Evolutionary conservation across 2,329 filamentous ascomycete genomes (phyloP).

Genomic region (Fusarium neocosmosporiellum): DNA sequence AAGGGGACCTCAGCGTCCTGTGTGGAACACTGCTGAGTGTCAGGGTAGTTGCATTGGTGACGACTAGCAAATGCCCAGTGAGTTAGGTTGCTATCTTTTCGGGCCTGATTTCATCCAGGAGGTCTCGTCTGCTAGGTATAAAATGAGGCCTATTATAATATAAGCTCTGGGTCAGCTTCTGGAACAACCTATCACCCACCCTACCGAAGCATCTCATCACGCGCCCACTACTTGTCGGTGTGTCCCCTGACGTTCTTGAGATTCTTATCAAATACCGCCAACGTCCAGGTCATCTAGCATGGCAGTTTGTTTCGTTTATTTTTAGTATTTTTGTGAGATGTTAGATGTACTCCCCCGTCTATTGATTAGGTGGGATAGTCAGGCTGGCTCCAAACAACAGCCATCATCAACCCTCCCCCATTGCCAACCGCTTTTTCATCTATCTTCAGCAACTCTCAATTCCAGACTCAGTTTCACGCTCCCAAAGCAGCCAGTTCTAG

Average conservation of each 20-base stretch:
- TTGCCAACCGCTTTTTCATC: neutral
- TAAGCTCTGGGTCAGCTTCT: too few species aligned
- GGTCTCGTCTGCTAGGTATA: too few species aligned
- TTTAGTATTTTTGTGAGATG: neutral
- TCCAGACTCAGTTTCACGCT: neutral
- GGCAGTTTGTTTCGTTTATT: neutral
- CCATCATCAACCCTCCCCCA: neutral
- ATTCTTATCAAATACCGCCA: too few species aligned
- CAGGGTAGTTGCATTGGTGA: neutral
- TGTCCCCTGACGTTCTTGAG: too few species aligned
- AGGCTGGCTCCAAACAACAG: neutral
- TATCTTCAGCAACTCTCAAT: neutral
- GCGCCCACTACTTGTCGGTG: too few species aligned
- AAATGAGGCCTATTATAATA: too few species aligned
- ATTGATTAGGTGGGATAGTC: neutral
- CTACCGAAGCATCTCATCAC: too few species aligned
- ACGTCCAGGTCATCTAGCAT: too few species aligned
- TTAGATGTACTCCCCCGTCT: neutral
- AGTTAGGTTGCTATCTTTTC: too few species aligned
- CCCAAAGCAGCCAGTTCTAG: constrained; percentile 28
- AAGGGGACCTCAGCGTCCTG: neutral
- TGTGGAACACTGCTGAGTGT: neutral
- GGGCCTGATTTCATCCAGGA: too few species aligned
- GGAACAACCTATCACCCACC: too few species aligned
- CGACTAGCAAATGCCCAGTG: too few species aligned